Conservation (phyloP, 2,329 filamentous ascomycete genomes). For the Didymosphaeria variabile region DNA sequence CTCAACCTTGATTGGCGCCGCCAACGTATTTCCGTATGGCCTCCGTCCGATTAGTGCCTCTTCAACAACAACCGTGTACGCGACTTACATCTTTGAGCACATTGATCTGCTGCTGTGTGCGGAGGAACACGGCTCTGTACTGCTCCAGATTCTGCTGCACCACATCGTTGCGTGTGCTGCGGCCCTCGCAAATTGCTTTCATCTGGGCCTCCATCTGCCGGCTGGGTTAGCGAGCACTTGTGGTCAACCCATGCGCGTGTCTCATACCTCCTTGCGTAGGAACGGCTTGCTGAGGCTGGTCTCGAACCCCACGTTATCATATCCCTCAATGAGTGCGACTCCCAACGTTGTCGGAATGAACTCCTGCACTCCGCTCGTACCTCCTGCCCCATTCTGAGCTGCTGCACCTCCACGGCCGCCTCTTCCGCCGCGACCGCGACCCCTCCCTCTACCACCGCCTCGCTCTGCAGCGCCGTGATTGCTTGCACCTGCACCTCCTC, state of each 20-base stretch:
- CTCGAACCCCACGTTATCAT: slow-evolving; percentile 92
- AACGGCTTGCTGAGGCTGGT: slow-evolving; percentile 95
- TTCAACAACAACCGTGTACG: slow-evolving; percentile 26
- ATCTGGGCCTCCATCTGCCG: slow-evolving; percentile 87
- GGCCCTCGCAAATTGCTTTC: slow-evolving; percentile 94
- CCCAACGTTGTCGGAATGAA: slow-evolving; percentile 94
- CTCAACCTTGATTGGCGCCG: slow-evolving; percentile 48
- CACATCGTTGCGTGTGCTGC: slow-evolving; percentile 76
- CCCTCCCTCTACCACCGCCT: slow-evolving; percentile 54
- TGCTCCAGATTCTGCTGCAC: slow-evolving; percentile 84
- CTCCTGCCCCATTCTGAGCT: slow-evolving; percentile 54
- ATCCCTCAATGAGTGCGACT: slow-evolving; percentile 90
- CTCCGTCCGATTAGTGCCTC: slow-evolving; percentile 34
- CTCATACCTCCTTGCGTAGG: slow-evolving; percentile 79
- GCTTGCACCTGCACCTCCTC: slow-evolving; percentile 31
- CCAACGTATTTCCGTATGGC: slow-evolving; percentile 53
- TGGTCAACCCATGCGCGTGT: slow-evolving; percentile 15
- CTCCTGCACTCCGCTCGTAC: slow-evolving; percentile 71
- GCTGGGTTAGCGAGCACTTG: slow-evolving; percentile 24
- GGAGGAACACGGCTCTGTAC: slow-evolving; percentile 86
- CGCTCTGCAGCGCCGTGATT: slow-evolving; percentile 54
- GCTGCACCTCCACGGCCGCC: slow-evolving; percentile 59
- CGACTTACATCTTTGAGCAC: slow-evolving; percentile 62
- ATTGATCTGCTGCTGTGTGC: slow-evolving; percentile 79
- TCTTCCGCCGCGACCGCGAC: slow-evolving; percentile 43